Percentiles rank a stretch among this genome's conserved stretches.
These are phyloP conservation scores for Neofusicoccum sp. DNA, from an alignment of 2,329 filamentous ascomycete species.

Conservation along the genomic window DNA sequence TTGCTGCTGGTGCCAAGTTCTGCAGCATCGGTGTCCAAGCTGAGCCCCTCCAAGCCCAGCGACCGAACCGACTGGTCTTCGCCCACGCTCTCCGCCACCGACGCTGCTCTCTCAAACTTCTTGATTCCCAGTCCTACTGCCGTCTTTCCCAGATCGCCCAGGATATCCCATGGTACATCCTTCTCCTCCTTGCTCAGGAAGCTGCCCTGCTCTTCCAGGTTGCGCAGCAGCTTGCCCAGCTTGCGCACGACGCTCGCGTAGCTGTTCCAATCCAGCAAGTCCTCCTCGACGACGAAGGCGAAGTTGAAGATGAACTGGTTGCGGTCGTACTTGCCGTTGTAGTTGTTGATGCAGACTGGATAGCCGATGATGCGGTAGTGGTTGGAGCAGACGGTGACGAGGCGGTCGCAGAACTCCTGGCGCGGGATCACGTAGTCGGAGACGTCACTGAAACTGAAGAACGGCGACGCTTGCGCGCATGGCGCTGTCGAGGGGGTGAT, in stretches of 20 bases:
- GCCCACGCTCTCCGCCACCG: slow-evolving; percentile 8
- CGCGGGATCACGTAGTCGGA: slow-evolving; percentile 92
- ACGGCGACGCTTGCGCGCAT: slow-evolving; percentile 54
- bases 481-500: slow-evolving; percentile 45
- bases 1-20: slow-evolving; percentile 48
- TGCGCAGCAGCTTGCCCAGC: slow-evolving; percentile 79
- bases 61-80: slow-evolving; percentile 6
- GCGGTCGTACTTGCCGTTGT: slow-evolving; percentile 75
- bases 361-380: slow-evolving; percentile 82
- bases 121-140: slow-evolving; percentile 13
- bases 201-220: slow-evolving; percentile 86
- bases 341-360: slow-evolving; percentile 74
- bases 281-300: slow-evolving; percentile 73
- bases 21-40: slow-evolving; percentile 15
- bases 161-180: slow-evolving; percentile 1
- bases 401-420: slow-evolving; percentile 91
- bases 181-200: slow-evolving; percentile 68
- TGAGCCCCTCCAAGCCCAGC: slow-evolving; percentile 5
- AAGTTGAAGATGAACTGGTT: slow-evolving; percentile 99
- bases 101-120: neutral
- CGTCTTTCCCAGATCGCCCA: slow-evolving; percentile 11
- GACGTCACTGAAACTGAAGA: slow-evolving; percentile 83
- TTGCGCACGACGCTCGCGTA: slow-evolving; percentile 85
- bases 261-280: slow-evolving; percentile 65
- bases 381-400: slow-evolving; percentile 72